Conservation (phyloP, 441 rosid species). For the Cnidoscolus chayamansa region DNA sequence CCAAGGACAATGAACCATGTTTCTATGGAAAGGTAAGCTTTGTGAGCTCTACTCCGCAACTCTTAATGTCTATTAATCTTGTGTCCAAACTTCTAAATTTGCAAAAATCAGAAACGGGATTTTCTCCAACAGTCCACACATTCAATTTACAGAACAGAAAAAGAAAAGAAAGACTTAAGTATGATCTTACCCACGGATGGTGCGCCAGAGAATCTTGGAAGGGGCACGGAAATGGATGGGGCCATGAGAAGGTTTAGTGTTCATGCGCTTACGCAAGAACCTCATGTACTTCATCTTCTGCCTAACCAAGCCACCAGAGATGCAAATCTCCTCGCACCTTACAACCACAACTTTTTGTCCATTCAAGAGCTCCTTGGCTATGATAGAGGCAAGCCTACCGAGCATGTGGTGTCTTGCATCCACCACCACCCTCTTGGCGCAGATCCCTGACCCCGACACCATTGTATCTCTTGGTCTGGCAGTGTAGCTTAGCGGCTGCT, state of each 20-base stretch:
- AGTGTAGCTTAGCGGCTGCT: neutral
- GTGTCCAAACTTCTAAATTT: neutral
- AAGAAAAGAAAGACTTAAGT: neutral
- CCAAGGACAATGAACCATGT: neutral
- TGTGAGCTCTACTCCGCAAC: neutral
- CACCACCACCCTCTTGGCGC: constrained; percentile 72
- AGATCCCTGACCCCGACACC: constrained; percentile 89
- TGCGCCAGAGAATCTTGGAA: constrained; percentile 89
- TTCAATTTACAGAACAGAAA: neutral
- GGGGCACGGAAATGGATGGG: constrained; percentile 97
- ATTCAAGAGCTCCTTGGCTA: constrained; percentile 77
- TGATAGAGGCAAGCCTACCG: constrained; percentile 66
- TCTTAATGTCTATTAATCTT: no score
- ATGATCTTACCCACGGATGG: constrained; percentile 70
- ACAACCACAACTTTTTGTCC: constrained; percentile 85
- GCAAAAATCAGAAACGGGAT: neutral
- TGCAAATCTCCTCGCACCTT: constrained; percentile 83
- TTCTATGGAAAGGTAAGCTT: neutral
- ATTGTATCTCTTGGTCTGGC: constrained; percentile 26
- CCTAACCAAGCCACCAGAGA: constrained; percentile 84
- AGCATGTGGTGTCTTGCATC: constrained; percentile 88
- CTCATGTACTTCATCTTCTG: constrained; percentile 95
- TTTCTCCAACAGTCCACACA: neutral
- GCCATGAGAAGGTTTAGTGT: constrained; percentile 94
- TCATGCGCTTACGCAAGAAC: constrained; percentile 89